Conservation (phyloP, 805 yeast genomes). For the Yamadazyma phyllophila region DNA sequence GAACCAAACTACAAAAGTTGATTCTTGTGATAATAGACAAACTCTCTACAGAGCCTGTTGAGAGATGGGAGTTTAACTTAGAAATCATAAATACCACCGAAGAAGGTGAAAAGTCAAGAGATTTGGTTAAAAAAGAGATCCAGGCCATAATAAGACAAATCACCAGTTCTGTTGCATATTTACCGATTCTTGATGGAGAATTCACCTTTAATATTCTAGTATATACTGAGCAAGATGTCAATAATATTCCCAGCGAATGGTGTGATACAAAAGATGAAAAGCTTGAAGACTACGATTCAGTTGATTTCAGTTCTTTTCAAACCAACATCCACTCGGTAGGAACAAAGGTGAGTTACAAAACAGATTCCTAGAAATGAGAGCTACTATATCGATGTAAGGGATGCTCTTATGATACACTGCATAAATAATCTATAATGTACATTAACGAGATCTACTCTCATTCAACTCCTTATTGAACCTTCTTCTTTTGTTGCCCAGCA, state of each 20-base stretch:
- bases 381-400: too few relatives aligned
- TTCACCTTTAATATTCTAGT: constrained; percentile 85
- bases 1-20: constrained; percentile 63
- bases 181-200: constrained; percentile 62
- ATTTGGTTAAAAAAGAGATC: constrained; percentile 68
- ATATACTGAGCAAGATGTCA: constrained; percentile 60
- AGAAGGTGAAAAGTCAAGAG: constrained; percentile 32
- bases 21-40: constrained; percentile 73
- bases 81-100: constrained; percentile 31
- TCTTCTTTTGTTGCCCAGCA: constrained; percentile 48
- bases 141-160: constrained; percentile 85
- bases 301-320: constrained; percentile 63
- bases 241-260: constrained; percentile 79
- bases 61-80: constrained; percentile 83
- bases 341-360: constrained; percentile 62
- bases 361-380: constrained; percentile 16
- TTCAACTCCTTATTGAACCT: constrained; percentile 42
- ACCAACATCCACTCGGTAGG: constrained; percentile 71
- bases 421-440: constrained; percentile 1
- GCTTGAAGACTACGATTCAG: constrained; percentile 58
- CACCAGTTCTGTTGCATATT: constrained; percentile 80
- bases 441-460: neutral
- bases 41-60: constrained; percentile 65
- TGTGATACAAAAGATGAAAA: constrained; percentile 64
- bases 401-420: neutral